Conservation (phyloP, 306 rosid genomes). For the Sechiopsis laciniata region DNA sequence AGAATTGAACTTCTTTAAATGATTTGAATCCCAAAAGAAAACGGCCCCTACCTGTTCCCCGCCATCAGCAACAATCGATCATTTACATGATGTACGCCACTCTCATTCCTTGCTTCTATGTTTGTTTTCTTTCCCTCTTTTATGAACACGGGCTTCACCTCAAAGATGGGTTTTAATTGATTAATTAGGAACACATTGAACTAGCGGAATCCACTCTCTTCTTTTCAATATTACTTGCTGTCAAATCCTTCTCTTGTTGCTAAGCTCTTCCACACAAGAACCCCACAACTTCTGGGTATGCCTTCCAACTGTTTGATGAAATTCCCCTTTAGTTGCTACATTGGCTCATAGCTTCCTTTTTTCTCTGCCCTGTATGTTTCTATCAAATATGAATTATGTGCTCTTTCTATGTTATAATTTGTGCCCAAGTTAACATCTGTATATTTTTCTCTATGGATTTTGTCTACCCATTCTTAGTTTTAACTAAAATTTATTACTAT, state of each 20-base stretch:
- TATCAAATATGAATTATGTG: background rate
- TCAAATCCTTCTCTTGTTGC: background rate
- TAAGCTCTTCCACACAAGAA: background rate
- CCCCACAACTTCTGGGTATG: background rate
- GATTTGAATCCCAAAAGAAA: too few species aligned
- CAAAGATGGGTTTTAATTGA: background rate
- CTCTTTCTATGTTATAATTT: background rate
- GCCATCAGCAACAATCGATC: too few species aligned
- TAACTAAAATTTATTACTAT: background rate
- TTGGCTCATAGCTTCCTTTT: background rate
- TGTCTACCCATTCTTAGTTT: background rate
- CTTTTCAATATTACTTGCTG: background rate
- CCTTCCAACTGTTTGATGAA: conserved; percentile 26
- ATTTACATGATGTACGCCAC: background rate
- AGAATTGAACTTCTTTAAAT: too few species aligned
- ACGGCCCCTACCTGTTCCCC: too few species aligned
- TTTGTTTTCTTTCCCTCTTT: conserved; percentile 11
- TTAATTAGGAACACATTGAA: too few species aligned
- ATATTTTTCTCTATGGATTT: background rate
- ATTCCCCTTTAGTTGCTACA: conserved; percentile 12
- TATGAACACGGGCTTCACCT: background rate
- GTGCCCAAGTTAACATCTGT: background rate
- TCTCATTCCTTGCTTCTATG: background rate
- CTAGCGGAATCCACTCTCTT: too few species aligned
- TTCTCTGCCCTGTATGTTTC: too few species aligned